phyloP scores from a whole-genome alignment of 2,329 filamentous ascomycete species.

The Aspergillus nomiae region DNA sequence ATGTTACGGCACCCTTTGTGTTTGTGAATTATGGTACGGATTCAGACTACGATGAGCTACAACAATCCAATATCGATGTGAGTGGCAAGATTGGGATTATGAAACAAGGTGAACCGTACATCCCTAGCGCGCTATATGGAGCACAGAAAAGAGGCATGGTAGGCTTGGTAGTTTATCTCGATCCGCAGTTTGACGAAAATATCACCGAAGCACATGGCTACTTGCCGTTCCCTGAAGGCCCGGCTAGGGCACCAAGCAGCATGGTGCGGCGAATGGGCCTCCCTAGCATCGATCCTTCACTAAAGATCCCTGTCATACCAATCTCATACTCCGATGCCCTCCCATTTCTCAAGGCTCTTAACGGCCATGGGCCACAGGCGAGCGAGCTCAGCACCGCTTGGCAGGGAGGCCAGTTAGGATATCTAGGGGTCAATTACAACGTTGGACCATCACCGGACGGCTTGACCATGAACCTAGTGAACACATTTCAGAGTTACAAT shows the following conservation, averaged over 20 bases:
- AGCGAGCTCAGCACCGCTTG: neutral
- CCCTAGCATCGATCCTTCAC: too few relatives aligned
- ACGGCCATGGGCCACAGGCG: neutral
- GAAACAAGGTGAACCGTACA: neutral
- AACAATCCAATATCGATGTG: neutral
- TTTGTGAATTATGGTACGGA: neutral
- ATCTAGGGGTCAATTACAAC: neutral
- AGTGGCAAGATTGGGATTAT: neutral
- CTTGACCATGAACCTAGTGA: neutral
- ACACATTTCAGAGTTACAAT: accelerated
- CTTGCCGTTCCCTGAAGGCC: neutral
- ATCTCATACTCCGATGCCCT: neutral
- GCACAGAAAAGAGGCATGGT: neutral
- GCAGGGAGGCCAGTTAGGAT: neutral
- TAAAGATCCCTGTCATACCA: neutral
- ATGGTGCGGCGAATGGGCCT: neutral
- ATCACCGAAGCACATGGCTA: neutral
- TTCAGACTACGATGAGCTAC: neutral
- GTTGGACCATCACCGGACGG: neutral
- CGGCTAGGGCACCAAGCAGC: neutral
- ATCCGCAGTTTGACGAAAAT: neutral
- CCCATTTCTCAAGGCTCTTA: neutral
- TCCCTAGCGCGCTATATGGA: neutral
- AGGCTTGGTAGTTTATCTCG: neutral
- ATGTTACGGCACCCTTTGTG: neutral